These are phyloP conservation scores for Glycine latifolia DNA, from an alignment of 306 rosid species.

Conservation along the genomic window DNA sequence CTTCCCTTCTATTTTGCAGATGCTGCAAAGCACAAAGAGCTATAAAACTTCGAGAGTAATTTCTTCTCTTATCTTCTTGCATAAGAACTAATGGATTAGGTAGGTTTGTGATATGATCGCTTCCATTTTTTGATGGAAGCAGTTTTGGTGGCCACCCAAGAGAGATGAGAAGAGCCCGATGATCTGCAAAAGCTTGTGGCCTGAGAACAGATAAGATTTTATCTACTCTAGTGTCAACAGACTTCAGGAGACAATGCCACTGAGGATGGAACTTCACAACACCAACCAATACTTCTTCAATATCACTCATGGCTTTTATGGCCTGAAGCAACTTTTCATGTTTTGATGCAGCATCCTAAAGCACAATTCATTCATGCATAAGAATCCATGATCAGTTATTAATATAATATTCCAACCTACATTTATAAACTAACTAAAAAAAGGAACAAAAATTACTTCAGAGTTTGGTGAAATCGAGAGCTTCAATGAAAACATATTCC, in stretches of 20 bases:
- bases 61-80: slow-evolving; percentile 67
- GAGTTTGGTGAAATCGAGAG: slow-evolving; percentile 53
- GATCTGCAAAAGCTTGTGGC: slow-evolving; percentile 76
- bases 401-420: slow-evolving; percentile 34
- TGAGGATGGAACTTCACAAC: slow-evolving; percentile 56
- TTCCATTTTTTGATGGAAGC: slow-evolving; percentile 47
- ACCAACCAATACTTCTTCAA: slow-evolving; percentile 59
- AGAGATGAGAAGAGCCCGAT: slow-evolving; percentile 73
- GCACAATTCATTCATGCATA: slow-evolving; percentile 30
- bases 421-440: slow-evolving; percentile 23
- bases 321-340: slow-evolving; percentile 68
- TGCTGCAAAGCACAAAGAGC: slow-evolving; percentile 80
- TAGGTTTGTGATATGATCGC: slow-evolving; percentile 46
- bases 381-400: slow-evolving; percentile 30
- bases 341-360: slow-evolving; percentile 67
- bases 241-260: slow-evolving; percentile 65
- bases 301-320: slow-evolving; percentile 64
- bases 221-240: slow-evolving; percentile 74
- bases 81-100: slow-evolving; percentile 73
- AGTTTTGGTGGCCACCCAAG: slow-evolving; percentile 94
- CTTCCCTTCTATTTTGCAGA: slow-evolving; percentile 68
- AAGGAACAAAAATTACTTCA: slow-evolving; percentile 46
- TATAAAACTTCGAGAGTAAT: slow-evolving; percentile 68
- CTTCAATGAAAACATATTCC: slow-evolving; percentile 60
- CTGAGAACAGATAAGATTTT: slow-evolving; percentile 65